A percentile compares a stretch with the other conserved stretches of the same genome.
Evolutionary conservation across 345 rosid genomes (phyloP).

Genomic region (Camelina laxa): DNA sequence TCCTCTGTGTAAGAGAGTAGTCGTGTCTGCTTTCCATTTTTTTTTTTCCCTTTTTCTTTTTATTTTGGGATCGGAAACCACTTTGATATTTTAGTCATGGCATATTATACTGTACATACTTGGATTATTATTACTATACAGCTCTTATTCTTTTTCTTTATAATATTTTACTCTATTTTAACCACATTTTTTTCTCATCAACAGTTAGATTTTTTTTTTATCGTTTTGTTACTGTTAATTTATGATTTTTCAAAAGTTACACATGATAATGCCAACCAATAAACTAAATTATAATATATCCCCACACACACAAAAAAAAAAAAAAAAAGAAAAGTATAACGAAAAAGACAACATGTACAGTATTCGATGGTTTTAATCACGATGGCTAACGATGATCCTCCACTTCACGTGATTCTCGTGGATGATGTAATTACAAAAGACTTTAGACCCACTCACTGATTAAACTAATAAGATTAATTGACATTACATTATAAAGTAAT

Average conservation of each 20-base stretch:
- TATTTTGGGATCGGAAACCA: neutral
- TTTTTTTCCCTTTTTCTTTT: neutral
- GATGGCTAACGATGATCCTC: constrained; percentile 37
- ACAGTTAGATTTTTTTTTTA: neutral
- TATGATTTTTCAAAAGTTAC: neutral
- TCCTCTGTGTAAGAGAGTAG: constrained; percentile 2
- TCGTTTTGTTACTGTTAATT: neutral
- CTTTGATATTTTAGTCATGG: neutral
- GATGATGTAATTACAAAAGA: constrained; percentile 20
- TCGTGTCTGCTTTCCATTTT: constrained; percentile 16
- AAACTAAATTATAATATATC: neutral
- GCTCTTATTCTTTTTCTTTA: neutral
- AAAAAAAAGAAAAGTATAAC: constrained; percentile 28
- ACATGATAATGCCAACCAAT: constrained; percentile 26
- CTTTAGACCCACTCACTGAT: constrained; percentile 19
- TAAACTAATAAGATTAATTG: neutral
- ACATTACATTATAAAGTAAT: neutral
- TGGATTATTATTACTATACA: neutral
- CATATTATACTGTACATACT: neutral
- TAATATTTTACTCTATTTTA: neutral
- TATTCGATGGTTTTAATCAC: constrained; percentile 27
- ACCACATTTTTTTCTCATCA: neutral
- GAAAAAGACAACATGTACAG: constrained; percentile 32
- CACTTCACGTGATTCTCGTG: constrained; percentile 45
- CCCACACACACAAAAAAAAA: neutral